These are phyloP conservation scores for Lippia alba DNA, from an alignment of 305 asterid genomes.

Conservation along the genomic window DNA sequence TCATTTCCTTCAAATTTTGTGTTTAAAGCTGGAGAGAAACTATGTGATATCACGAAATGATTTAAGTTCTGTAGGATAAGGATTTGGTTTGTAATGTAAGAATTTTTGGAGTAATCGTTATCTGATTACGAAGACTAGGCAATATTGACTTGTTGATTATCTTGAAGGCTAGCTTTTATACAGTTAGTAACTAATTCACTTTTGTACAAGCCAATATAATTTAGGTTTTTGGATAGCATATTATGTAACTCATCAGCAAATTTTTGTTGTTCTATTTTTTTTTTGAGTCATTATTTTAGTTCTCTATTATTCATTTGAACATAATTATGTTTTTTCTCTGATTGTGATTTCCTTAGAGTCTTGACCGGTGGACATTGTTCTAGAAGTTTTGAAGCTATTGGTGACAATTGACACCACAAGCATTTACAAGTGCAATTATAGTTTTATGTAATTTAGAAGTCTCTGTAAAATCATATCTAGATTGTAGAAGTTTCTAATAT, in stretches of 20 bases:
- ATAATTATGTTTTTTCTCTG: not conserved
- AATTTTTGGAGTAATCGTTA: not conserved
- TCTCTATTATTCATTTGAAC: not conserved
- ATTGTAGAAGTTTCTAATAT: not conserved
- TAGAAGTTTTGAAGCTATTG: not conserved
- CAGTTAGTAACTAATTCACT: not conserved
- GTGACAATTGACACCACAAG: not conserved
- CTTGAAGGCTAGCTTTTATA: not conserved
- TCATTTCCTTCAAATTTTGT: too few relatives aligned
- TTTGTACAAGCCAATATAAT: not conserved
- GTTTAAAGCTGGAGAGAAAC: not conserved
- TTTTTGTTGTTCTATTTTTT: slow-evolving; percentile 1
- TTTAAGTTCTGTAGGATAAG: not conserved
- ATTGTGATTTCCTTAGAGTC: not conserved
- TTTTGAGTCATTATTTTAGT: not conserved
- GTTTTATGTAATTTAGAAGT: not conserved
- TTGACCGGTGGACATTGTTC: not conserved
- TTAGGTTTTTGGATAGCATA: not conserved
- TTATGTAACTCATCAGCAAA: not conserved
- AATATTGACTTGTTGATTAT: not conserved
- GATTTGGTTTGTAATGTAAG: not conserved
- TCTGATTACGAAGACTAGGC: not conserved
- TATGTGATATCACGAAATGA: not conserved
- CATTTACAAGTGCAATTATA: slow-evolving; percentile 1
- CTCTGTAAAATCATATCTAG: not conserved